Base-by-base conservation (phyloP, 1,284 basidiomycete species). In the Marasmius oreades region DNA sequence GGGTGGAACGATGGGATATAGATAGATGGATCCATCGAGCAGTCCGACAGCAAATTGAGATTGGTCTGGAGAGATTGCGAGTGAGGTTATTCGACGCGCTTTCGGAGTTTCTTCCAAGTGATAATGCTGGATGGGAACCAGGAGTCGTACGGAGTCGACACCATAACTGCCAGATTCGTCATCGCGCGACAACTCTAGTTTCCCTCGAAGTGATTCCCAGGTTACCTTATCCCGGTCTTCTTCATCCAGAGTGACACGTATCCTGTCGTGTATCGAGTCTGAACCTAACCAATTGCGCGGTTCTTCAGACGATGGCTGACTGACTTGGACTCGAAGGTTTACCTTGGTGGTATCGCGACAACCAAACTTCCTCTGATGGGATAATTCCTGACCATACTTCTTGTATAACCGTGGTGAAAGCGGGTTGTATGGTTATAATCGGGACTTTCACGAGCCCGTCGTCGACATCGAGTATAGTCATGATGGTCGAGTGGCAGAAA, bases 331-430 rank as follows among this genome's bases (percentile, higher is more conserved):
- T n/a, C n/a, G 24, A 34, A 53, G n/a, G 44, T 52, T 33, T 18
- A 51, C 34, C 45, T 23, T 33, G 52, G 37, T 26, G 52, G 71
- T 91, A 91, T 68, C 82, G 85, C 0, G 88, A 90, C 2, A 90
- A 69, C 88, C 88, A 92, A 63, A 86, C 79, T 46, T 77, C 77
- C 58, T 91, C 88, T 2, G 68, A 71, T 0, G 82, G 77, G 4
- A 87, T 70, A 3, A 78, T 54, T 6, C 81, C 85, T 20, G 78
- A 72, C 31, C 75, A 66, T 1, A 90, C 79, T 60, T 92, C 88
- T 18, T 76, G 69, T 22, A 89, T 70, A 2, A 88, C 81, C 34
- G 73, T 69, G 2, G 75, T 67, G 58, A 86, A 84, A 34, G 84
- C 81, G 14, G 80, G 81, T 66, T 91, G 88, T 11, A 90, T 70